Conservation (phyloP, 2,329 filamentous ascomycete species). For the Aureobasidium leucospermi region DNA sequence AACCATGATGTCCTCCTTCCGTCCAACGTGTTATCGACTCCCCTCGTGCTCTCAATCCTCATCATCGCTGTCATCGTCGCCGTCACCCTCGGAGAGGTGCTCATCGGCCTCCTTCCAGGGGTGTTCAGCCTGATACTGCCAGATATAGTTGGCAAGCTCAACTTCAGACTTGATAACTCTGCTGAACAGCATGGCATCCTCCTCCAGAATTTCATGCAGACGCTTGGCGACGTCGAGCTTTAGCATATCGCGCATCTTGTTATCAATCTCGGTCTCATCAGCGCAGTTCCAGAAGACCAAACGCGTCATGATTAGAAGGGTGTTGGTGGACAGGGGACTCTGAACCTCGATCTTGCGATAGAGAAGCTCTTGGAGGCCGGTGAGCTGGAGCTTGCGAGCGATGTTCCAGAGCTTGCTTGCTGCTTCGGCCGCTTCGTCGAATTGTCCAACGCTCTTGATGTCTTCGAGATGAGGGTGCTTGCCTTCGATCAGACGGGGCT, state of each 20-base stretch:
- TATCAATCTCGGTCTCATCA: background rate
- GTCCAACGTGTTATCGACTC: background rate
- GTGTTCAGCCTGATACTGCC: background rate
- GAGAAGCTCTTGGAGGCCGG: background rate
- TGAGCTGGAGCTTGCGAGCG: background rate
- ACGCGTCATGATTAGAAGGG: background rate
- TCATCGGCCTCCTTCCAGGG: background rate
- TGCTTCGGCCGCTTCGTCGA: background rate
- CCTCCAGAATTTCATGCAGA: background rate
- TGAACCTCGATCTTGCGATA: constrained; percentile 4
- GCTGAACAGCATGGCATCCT: background rate
- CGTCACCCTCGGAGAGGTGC: background rate
- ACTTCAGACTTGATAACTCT: background rate
- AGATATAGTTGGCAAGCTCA: background rate
- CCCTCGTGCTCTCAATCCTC: background rate
- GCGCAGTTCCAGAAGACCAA: background rate
- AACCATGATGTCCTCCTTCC: background rate
- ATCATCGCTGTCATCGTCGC: background rate
- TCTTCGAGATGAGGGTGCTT: background rate
- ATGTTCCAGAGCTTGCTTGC: background rate
- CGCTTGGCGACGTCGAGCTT: background rate
- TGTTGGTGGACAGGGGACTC: background rate
- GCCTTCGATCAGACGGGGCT: background rate
- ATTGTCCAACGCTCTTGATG: background rate
- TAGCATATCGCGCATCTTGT: background rate